Base-by-base conservation (phyloP, 805 yeast genomes). In the Cyberlindnera samutprakarnensis region DNA sequence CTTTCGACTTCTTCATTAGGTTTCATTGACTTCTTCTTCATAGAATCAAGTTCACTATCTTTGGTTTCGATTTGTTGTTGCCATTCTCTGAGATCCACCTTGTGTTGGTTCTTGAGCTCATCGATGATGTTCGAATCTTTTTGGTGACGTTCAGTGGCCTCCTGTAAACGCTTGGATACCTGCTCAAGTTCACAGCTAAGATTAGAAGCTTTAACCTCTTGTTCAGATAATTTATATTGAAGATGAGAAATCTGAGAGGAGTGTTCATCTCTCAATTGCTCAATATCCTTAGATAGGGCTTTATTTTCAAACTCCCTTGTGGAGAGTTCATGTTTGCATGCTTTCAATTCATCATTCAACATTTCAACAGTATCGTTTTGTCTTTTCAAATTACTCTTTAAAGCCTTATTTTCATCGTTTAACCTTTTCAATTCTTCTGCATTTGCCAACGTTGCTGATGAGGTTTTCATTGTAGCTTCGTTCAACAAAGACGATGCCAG, bases 221-320 rank as follows among this genome's bases (percentile, higher is more conserved):
- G 44, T 12, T 42, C 41, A 7, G 56, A 47, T 16, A 56, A 41
- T 12, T 35, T 27, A 14, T 36, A 4, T 18, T 33, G 31, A 3
- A 38, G 15, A 31, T 28, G 24, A 7, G 32, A 14, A 9, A 33
- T 15, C 26, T 36, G 23, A 3, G 28, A 20, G 2, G 32, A 26
- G 18, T 40, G 22, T 3, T 28, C 28, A 10, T 30, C 31, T 18
- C 44, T 36, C n/a, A 44, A 12, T n/a, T 33, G 24, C 17, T 34
- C 39, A 18, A 43, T 25, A 3, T 33, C 32, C 1, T 21, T 18
- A 8, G 18, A 14, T 13, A 34, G 21, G 4, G 27, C 28, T 17
- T 41, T 38, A 4, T 25, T 30, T n/a, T 43, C 43, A 19, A 38
- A 38, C 14, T 47, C 50, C 14, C 37, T 41, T 1, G 38, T 14